phyloP scores from a whole-genome alignment of 768 basidiomycete genomes.

The Coprinopsis cinerea region DNA sequence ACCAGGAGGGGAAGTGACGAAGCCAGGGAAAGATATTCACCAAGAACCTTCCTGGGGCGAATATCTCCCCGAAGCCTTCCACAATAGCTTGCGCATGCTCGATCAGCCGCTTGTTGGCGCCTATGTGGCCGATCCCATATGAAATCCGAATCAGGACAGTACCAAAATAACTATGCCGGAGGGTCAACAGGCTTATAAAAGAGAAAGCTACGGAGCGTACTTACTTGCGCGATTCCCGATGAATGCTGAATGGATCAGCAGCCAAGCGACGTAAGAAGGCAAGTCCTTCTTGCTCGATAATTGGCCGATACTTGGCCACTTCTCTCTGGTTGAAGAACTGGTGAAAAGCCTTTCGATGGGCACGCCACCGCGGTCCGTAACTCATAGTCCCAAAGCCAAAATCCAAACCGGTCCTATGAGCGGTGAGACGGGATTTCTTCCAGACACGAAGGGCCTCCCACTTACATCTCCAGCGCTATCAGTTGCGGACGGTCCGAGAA shows the following conservation, averaged over 20 bases:
- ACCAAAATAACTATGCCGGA: slow-evolving; percentile 31
- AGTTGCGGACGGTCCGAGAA: slow-evolving; percentile 35
- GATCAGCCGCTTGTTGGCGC: slow-evolving; percentile 24
- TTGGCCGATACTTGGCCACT: slow-evolving; percentile 18
- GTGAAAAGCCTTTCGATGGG: slow-evolving; percentile 20
- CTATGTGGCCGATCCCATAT: slow-evolving; percentile 23
- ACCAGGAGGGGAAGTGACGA: slow-evolving; percentile 3
- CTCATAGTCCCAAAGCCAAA: slow-evolving; percentile 23
- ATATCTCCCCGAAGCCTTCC: background rate
- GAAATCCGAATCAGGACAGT: slow-evolving; percentile 30
- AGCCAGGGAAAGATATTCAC: slow-evolving; percentile 4
- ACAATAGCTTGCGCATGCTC: background rate
- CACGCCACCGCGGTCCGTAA: slow-evolving; percentile 24
- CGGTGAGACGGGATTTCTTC: no score
- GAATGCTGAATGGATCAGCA: slow-evolving; percentile 17
- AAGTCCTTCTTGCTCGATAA: slow-evolving; percentile 19
- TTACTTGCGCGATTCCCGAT: background rate
- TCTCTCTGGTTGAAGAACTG: slow-evolving; percentile 21
- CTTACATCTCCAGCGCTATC: slow-evolving; percentile 36
- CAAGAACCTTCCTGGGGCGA: background rate
- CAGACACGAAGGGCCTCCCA: slow-evolving; percentile 1
- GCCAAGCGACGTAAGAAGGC: slow-evolving; percentile 18
- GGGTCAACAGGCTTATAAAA: background rate
- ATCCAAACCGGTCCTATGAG: slow-evolving; percentile 7
- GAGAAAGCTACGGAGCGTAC: background rate